Evolutionary conservation across 169 alveolate genomes (phyloP).

Genomic region (Neospora caninum): DNA sequence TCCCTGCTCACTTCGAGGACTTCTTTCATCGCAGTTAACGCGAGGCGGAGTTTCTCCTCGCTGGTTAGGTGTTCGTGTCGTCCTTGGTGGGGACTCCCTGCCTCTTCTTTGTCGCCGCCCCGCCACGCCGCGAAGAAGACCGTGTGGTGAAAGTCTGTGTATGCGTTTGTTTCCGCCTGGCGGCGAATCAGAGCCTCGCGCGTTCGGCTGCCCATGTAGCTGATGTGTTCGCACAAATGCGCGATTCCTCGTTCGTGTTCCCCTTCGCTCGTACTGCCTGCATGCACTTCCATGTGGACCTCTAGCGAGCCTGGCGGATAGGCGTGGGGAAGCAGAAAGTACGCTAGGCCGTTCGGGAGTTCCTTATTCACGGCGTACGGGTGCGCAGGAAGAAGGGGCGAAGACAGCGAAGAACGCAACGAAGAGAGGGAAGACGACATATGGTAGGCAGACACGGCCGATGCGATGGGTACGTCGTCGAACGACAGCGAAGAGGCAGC

Average conservation of each 20-base stretch:
- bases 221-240: conserved; percentile 87
- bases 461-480: neutral
- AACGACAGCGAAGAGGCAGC: neutral
- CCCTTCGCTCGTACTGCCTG: conserved; percentile 84
- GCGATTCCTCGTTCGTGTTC: conserved; percentile 86
- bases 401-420: neutral
- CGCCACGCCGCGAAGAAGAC: conserved; percentile 83
- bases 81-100: neutral
- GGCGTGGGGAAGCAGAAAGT: conserved; percentile 74
- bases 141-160: conserved; percentile 88
- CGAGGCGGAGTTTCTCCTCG: conserved; percentile 30
- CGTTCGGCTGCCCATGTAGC: conserved; percentile 86
- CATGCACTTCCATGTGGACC: conserved; percentile 82
- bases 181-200: conserved; percentile 69
- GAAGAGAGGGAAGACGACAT: neutral
- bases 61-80: neutral
- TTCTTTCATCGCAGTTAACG: conserved; percentile 60
- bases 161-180: conserved; percentile 84
- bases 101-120: conserved; percentile 51
- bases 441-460: no score
- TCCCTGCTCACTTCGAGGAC: conserved; percentile 47
- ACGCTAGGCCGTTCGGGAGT: conserved; percentile 75
- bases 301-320: conserved; percentile 76
- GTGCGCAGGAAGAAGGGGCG: conserved; percentile 47
- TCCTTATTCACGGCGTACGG: conserved; percentile 69